Conservation (phyloP, 2,329 filamentous ascomycete species). For the Blastomyces silverae region DNA sequence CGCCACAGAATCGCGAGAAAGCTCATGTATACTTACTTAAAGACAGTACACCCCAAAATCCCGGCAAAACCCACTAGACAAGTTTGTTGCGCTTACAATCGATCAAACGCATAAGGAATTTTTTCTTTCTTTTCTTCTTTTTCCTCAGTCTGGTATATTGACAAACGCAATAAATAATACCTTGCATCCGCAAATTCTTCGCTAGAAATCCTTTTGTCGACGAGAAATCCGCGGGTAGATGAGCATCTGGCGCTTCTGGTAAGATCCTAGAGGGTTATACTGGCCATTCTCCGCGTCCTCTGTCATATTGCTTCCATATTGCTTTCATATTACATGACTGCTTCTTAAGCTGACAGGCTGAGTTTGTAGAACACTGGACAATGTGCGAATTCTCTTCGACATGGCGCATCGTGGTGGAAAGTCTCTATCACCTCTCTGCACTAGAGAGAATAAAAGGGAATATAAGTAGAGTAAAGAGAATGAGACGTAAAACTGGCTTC, state of each 20-base stretch:
- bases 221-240: background rate
- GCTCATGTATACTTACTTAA: background rate
- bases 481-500: background rate
- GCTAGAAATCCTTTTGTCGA: background rate
- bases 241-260: background rate
- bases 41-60: background rate
- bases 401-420: background rate
- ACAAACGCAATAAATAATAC: background rate
- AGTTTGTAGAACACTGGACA: background rate
- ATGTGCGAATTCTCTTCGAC: background rate
- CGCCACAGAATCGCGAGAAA: background rate
- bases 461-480: background rate
- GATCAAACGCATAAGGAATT: background rate
- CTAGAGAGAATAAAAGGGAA: too few species aligned
- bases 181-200: background rate
- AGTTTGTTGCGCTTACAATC: background rate
- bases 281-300: background rate
- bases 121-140: too few species aligned
- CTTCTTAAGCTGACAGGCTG: background rate
- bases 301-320: background rate
- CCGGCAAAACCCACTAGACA: background rate
- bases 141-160: background rate
- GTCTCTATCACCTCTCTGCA: background rate
- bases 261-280: background rate
- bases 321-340: background rate